A percentile compares a stretch with the other conserved stretches of the same genome.
phyloP scores from a whole-genome alignment of 192 early-diverging fungal genomes.

The Linnemannia elongata region DNA sequence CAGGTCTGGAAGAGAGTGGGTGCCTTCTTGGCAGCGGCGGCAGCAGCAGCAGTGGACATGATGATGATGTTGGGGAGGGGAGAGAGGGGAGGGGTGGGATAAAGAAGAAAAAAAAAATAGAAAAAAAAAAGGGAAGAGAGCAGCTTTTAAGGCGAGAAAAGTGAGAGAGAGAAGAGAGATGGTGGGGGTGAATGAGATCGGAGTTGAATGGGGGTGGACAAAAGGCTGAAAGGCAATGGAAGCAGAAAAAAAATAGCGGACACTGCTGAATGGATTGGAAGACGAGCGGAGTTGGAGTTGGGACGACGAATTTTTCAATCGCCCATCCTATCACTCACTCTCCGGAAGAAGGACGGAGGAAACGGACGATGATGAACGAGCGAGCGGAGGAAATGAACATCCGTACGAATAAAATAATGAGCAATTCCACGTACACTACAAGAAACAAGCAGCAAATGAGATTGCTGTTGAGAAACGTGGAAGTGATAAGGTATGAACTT shows the following conservation, averaged over 20 bases:
- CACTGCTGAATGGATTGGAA: not conserved
- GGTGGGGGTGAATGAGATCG: not conserved
- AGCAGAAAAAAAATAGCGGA: not conserved
- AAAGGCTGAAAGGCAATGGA: not conserved
- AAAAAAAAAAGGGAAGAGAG: not conserved
- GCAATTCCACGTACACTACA: too few relatives aligned
- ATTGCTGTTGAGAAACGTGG: too few relatives aligned
- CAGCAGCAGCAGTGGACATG: constrained; percentile 60
- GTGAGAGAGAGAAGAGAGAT: not conserved
- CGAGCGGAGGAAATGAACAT: too few relatives aligned
- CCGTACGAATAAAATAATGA: too few relatives aligned
- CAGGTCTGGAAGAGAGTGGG: constrained; percentile 63
- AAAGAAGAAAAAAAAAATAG: constrained; percentile 1
- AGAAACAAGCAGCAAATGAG: too few relatives aligned
- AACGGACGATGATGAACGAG: not conserved
- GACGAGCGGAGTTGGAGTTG: not conserved
- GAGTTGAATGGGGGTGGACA: not conserved
- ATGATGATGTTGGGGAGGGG: constrained; percentile 29
- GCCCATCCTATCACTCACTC: not conserved
- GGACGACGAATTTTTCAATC: not conserved
- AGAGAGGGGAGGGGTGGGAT: constrained; percentile 12
- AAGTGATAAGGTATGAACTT: too few relatives aligned
- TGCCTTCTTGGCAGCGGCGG: constrained; percentile 65
- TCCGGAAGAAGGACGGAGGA: constrained; percentile 1
- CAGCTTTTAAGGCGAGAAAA: constrained; percentile 1